A percentile compares a stretch with the other conserved stretches of the same genome.
phyloP scores from a whole-genome alignment of 768 basidiomycete genomes.

The Amanita molliuscula region DNA sequence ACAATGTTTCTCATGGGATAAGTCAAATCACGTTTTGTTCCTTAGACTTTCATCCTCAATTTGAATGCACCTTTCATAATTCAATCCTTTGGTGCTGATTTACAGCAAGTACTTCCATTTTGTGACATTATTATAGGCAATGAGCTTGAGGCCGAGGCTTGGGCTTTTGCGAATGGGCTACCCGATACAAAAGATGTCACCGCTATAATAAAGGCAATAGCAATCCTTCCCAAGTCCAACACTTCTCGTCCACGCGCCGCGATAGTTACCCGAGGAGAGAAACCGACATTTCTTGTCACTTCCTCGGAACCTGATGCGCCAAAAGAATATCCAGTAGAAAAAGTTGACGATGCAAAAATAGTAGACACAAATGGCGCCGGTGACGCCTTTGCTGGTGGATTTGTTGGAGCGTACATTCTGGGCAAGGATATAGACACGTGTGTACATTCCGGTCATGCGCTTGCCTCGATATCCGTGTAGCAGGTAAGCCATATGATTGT shows the following conservation, averaged over 20 bases:
- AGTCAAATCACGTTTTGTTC: neutral
- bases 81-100: conserved; percentile 80
- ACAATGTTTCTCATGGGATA: neutral
- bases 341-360: conserved; percentile 52
- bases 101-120: conserved; percentile 74
- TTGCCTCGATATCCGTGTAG: conserved; percentile 80
- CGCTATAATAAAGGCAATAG: conserved; percentile 66
- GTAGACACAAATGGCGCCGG: conserved; percentile 98
- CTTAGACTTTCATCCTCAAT: conserved; percentile 81
- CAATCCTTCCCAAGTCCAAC: conserved; percentile 66
- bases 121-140: conserved; percentile 90
- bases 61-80: conserved; percentile 96
- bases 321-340: conserved; percentile 48
- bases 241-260: conserved; percentile 67
- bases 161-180: conserved; percentile 65
- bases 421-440: conserved; percentile 73
- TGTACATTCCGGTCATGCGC: conserved; percentile 77
- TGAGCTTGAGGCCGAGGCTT: conserved; percentile 87
- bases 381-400: conserved; percentile 94
- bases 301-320: conserved; percentile 44
- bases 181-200: conserved; percentile 55
- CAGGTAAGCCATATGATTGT: conserved; percentile 33
- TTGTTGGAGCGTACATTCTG: conserved; percentile 74
- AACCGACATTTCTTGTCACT: conserved; percentile 71
- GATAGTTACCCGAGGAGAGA: conserved; percentile 86